Evolutionary conservation across 2,329 filamentous ascomycete species (phyloP).

Genomic region (Neocatenulostroma microsporum): DNA sequence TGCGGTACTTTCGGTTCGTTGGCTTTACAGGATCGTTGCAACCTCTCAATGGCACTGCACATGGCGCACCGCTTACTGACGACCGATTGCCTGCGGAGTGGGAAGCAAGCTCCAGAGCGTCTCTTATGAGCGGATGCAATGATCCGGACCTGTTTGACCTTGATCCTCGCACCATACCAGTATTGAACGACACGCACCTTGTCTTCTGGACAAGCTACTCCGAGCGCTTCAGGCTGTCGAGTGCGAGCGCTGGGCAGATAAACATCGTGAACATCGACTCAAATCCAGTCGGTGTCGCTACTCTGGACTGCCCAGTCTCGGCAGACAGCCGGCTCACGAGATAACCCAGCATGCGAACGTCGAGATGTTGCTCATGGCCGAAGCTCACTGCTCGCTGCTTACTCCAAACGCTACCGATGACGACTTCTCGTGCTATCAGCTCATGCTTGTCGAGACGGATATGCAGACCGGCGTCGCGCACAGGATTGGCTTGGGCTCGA

Average conservation of each 20-base stretch:
- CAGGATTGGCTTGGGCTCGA: background rate
- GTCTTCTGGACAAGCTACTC: background rate
- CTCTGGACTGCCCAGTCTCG: background rate
- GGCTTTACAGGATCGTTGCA: background rate
- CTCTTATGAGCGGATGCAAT: background rate
- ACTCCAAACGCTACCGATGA: background rate
- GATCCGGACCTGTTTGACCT: background rate
- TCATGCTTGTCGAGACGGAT: slow-evolving; percentile 2
- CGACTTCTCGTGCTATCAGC: background rate
- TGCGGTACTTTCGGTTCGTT: background rate
- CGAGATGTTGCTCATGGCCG: background rate
- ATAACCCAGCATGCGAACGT: background rate
- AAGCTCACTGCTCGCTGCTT: background rate
- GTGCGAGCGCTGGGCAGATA: background rate
- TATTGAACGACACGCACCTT: background rate
- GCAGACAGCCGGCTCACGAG: background rate
- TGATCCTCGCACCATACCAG: background rate
- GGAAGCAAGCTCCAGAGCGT: background rate
- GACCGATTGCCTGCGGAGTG: background rate
- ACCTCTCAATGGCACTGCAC: background rate
- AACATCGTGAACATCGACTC: background rate
- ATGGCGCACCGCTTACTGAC: background rate
- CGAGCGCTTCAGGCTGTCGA: background rate
- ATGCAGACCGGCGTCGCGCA: background rate
- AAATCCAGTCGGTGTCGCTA: background rate